Evolutionary conservation across 805 yeast species (phyloP).

Genomic region (Millerozyma acaciae): DNA sequence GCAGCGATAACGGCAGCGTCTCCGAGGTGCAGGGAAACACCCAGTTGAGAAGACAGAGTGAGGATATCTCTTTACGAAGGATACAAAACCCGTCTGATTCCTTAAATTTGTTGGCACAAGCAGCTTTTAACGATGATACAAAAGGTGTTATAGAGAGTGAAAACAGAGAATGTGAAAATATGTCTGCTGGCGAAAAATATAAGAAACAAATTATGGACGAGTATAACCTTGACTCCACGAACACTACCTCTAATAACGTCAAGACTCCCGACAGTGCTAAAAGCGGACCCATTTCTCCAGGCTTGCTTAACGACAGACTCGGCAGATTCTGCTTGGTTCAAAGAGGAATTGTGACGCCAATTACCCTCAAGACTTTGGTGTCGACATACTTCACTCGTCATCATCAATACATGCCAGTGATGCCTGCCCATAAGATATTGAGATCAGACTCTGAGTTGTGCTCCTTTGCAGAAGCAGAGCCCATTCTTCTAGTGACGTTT

Average conservation of each 20-base stretch:
- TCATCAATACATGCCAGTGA: slow-evolving; percentile 5
- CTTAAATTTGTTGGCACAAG: slow-evolving; percentile 4
- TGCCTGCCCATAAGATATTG: slow-evolving; percentile 4
- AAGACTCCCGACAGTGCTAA: not conserved
- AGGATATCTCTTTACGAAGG: slow-evolving; percentile 4
- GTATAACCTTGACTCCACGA: slow-evolving; percentile 2
- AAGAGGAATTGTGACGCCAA: slow-evolving; percentile 5
- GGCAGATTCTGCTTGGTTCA: slow-evolving; percentile 3
- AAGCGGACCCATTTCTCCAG: slow-evolving; percentile 2
- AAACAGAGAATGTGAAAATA: not conserved
- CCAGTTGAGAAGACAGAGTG: slow-evolving; percentile 3
- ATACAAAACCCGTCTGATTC: slow-evolving; percentile 6
- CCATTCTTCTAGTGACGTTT: slow-evolving; percentile 4
- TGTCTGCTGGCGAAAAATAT: slow-evolving; percentile 1
- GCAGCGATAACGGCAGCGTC: not conserved
- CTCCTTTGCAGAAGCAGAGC: slow-evolving; percentile 3
- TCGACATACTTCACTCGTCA: slow-evolving; percentile 4
- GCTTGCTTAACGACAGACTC: slow-evolving; percentile 3
- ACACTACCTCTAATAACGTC: not conserved
- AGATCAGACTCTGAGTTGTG: slow-evolving; percentile 4
- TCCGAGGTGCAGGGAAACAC: not conserved
- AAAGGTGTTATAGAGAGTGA: slow-evolving; percentile 1
- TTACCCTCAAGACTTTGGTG: slow-evolving; percentile 3
- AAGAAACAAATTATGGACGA: slow-evolving; percentile 2
- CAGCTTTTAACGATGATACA: slow-evolving; percentile 4